A percentile compares a stretch with the other conserved stretches of the same genome.
Conservation (phyloP, 495 filamentous ascomycete genomes). For the Bacidia gigantensis region DNA sequence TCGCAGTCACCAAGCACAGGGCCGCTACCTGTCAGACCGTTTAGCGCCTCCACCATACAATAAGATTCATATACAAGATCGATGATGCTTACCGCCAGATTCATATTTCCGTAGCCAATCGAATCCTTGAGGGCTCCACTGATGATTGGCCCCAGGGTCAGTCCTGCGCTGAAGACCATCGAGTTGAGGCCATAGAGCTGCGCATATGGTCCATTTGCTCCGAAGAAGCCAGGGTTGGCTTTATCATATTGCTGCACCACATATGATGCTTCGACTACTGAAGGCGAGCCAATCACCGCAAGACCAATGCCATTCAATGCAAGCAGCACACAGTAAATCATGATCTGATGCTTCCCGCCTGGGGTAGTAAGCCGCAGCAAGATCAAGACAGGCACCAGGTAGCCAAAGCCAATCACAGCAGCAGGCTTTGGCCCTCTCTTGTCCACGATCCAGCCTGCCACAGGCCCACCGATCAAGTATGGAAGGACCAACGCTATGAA, state of each 20-base stretch:
- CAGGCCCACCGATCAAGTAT: slow-evolving; percentile 36
- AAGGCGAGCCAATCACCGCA: slow-evolving; percentile 33
- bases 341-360: slow-evolving; percentile 23
- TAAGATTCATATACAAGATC: not conserved
- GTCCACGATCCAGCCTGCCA: slow-evolving; percentile 40
- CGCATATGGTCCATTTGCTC: slow-evolving; percentile 38
- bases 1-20: slow-evolving; percentile 30
- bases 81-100: slow-evolving; percentile 23
- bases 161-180: slow-evolving; percentile 36
- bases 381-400: slow-evolving; percentile 33
- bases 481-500: slow-evolving; percentile 37
- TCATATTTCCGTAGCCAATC: slow-evolving; percentile 47
- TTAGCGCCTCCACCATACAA: too few relatives aligned
- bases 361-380: slow-evolving; percentile 34
- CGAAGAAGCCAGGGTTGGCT: slow-evolving; percentile 31
- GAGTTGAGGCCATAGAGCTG: slow-evolving; percentile 44
- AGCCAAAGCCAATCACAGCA: slow-evolving; percentile 33
- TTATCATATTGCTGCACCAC: slow-evolving; percentile 24
- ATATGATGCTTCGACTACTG: slow-evolving; percentile 26
- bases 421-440: slow-evolving; percentile 34
- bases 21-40: slow-evolving; percentile 22
- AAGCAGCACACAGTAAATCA: slow-evolving; percentile 32
- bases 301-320: slow-evolving; percentile 36
- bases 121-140: slow-evolving; percentile 33
- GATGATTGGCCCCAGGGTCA: slow-evolving; percentile 38